These are phyloP conservation scores for Magnusiomyces ingens DNA, from an alignment of 1,139 yeast genomes.

Conservation along the genomic window DNA sequence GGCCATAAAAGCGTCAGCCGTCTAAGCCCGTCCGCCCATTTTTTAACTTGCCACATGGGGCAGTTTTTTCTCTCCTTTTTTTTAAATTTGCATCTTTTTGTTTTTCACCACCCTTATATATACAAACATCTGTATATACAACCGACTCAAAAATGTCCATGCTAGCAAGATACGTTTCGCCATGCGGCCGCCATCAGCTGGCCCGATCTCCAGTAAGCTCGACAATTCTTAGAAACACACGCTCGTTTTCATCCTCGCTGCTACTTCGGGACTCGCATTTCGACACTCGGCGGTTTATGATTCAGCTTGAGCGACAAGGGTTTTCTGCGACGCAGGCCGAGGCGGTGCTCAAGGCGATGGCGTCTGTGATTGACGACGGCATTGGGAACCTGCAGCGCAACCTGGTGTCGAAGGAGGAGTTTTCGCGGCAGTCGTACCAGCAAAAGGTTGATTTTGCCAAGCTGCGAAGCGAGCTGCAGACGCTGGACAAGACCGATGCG, in stretches of 20 bases:
- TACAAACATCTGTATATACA: not conserved
- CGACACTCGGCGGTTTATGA: conserved; percentile 73
- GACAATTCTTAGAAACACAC: too few species aligned
- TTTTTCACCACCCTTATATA: not conserved
- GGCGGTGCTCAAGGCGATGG: conserved; percentile 68
- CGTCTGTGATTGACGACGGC: conserved; percentile 76
- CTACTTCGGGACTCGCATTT: conserved; percentile 39
- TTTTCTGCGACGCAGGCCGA: conserved; percentile 73
- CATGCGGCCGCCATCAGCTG: too few species aligned
- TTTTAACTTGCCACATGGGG: not conserved
- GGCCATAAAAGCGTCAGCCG: too few species aligned
- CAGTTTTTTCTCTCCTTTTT: not conserved
- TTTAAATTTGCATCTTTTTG: not conserved
- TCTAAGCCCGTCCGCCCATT: not conserved
- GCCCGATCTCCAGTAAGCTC: too few species aligned
- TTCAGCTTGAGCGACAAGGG: conserved; percentile 61
- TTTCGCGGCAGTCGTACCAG: conserved; percentile 81
- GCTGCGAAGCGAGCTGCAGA: conserved; percentile 81
- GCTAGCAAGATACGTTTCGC: not conserved
- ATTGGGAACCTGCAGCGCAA: conserved; percentile 67
- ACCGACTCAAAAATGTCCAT: not conserved
- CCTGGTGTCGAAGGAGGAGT: conserved; percentile 72
- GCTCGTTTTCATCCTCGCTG: not conserved
- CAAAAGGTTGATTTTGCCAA: conserved; percentile 96
- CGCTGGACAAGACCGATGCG: conserved; percentile 82